Evolutionary conservation across 257 asterid genomes (phyloP), one percentile per base, ranked within the genome.

Genomic region (Gentiana dahurica): DNA sequence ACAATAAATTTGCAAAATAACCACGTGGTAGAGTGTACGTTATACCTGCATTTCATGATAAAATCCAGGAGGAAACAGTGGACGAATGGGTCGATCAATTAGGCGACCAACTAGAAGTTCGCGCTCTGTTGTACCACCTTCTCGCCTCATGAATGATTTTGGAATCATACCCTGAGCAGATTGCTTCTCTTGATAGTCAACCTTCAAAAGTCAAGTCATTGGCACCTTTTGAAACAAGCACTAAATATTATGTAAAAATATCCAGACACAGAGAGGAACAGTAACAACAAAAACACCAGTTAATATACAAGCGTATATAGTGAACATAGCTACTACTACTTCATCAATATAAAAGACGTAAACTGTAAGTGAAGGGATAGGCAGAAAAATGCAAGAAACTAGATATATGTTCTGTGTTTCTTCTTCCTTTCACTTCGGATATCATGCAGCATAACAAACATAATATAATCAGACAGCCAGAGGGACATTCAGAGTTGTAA

Each of bases 101-200:
- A 87, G 75, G 36, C 97, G 97, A 58, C 95, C 98, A 58, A 94
- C 83, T 71, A 91, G 73, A 61, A 91, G 98, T 64, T 91, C 98
- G 4, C 98, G 94, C 69, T 88, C 98, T 68, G 79, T 91, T 54
- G 98, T 97, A 69, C 95, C 95, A 64, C 98, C 97, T 81, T 91
- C 98, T 76, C 98, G 81, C 64, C 95, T 73, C 98, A 88, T 91
- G 69, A 68, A 91, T 34, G 97, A 83, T 71, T 46, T 71, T 6
- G 98, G 97, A 71, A 91, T 91, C 70, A 77, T 72, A 53, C 98
- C 84, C 76, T 85, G 98, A 65, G 98, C 97, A 60, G 79, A 91
- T 68, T 81, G 94, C 65, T 91, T 91, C 86, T 91, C 98, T 72
- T 85, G 95, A 76, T 91, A 91, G 72, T 91, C 95, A 63, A 91